Conservation (phyloP, 2,329 filamentous ascomycete genomes). For the Colletotrichum tanaceti region DNA sequence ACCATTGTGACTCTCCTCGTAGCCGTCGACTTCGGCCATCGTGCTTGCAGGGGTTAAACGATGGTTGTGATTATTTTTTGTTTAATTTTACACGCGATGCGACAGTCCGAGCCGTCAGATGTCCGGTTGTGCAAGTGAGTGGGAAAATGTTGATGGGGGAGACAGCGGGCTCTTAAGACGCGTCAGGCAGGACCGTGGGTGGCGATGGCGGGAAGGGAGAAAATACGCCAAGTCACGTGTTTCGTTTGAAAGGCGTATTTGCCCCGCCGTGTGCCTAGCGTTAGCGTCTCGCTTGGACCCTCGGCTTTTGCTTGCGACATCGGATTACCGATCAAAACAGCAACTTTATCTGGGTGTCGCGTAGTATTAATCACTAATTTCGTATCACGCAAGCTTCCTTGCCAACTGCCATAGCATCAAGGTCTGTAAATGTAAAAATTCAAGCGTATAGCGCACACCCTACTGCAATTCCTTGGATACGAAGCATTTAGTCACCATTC, state of each 20-base stretch:
- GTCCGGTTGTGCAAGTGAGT: neutral
- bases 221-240: slow-evolving; percentile 55
- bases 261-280: slow-evolving; percentile 29
- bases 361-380: too few species aligned
- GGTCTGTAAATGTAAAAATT: too few species aligned
- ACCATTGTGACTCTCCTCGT: slow-evolving; percentile 72
- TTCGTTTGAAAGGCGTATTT: neutral
- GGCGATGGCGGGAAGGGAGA: slow-evolving; percentile 44
- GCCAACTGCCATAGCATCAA: too few species aligned
- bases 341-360: too few species aligned
- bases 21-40: slow-evolving; percentile 67
- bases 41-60: slow-evolving; percentile 15
- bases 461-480: too few species aligned
- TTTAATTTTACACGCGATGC: neutral
- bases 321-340: neutral
- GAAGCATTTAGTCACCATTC: too few species aligned
- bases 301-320: neutral
- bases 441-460: too few species aligned
- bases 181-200: slow-evolving; percentile 45
- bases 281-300: slow-evolving; percentile 5
- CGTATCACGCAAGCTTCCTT: too few species aligned
- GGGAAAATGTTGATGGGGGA: slow-evolving; percentile 4
- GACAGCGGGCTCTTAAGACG: slow-evolving; percentile 45
- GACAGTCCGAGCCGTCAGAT: neutral
- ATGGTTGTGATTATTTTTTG: neutral